Base-by-base conservation (phyloP, 2,329 filamentous ascomycete species). In the Claviceps pazoutovae region DNA sequence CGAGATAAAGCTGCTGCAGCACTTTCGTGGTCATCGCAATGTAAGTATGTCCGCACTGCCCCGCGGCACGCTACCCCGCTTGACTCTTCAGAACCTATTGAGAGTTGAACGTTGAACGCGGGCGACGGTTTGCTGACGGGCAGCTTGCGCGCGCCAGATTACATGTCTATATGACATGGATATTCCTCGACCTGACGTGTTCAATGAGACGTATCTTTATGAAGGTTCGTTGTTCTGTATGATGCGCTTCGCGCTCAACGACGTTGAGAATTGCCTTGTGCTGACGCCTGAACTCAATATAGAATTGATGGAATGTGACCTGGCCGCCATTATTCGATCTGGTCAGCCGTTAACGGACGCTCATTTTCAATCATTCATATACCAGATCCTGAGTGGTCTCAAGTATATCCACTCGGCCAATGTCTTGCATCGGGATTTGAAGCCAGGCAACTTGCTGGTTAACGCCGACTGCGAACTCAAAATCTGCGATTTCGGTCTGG, bases 331-430 rank as follows among this genome's bases (percentile, higher is more conserved):
- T 68, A 97, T 98, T 62, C 84, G 93, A 60, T 97, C 91, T 43
- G 93, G 93, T 56, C 93, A 98, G 68, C 90, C 93, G 47, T 76
- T 98, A 66, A 98, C 93, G 64, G 93, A 98, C 66, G 93, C 93
- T 51, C 93, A 98, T 71, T 98, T 98, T 75, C 93, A 98, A 72
- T 97, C 93, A 50, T 98, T 98, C 74, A 96, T 98, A 72, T 98
- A 98, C 75, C 93, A 98, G 77, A 98, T 98, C 60, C 84, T 98
- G 5, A 97, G 93, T 68, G 93, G 93, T 57, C 78, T 98, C 61
- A 98, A 98, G 76, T 98, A 97, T 71, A 97, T 98, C 59, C 93
- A 98, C 75, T 97, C 91, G 21, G 93, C 93, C 60, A 97, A 97
- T 63, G 93, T 98, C 50, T 77, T 98, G 58, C 93, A 98, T 68